Base-by-base conservation (phyloP, 352 stramenopile species). In the Peronospora farinosa region DNA sequence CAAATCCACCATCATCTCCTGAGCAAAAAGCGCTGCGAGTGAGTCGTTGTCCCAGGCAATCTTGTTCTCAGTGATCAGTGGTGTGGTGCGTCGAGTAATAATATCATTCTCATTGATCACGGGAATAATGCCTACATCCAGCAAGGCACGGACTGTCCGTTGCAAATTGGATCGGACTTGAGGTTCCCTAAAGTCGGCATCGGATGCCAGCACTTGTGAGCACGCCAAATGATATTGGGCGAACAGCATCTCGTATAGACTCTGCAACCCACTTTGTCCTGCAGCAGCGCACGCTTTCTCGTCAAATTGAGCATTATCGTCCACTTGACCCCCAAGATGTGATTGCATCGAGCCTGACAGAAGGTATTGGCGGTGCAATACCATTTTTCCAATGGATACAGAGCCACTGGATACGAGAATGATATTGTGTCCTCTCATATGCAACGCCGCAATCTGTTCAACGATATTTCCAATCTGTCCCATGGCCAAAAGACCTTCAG, bases 91-190 rank as follows among this genome's bases (percentile, higher is more conserved):
- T 12, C 54, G 58, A 41, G 78, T 79, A 49, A 92, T 88, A 38
- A 92, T 75, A 57, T 92, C 81, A 55, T 92, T 92, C 57, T 92
- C 81, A 54, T 92, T 92, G 48, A 92, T 84, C 12, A 92, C 67
- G 0, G 81, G 81, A 58, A 92, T 90, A 53, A 92, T 92, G 4
- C 79, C 78, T 21, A 92, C 78, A 37, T 87, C 73, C 32, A 92
- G 56, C 42, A 92, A 64, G 21, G 78, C 71, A 7, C 61, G 58
- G 19, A 92, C 57, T 0, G 81, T 88, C 15, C 63, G 65, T 48
- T 83, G 72, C 39, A 92, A 54, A 52, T 90, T 92, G 31, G 63
- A 54, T 3, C 81, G 77, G 23, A 88, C 69, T 16, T 61, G 57
- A 0, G 79, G 77, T 28, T 79, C 64, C 40, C 77, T 54, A 51